These are phyloP conservation scores for Pseudogymnoascus sp. DNA, from an alignment of 2,329 filamentous ascomycete genomes.

Conservation along the genomic window DNA sequence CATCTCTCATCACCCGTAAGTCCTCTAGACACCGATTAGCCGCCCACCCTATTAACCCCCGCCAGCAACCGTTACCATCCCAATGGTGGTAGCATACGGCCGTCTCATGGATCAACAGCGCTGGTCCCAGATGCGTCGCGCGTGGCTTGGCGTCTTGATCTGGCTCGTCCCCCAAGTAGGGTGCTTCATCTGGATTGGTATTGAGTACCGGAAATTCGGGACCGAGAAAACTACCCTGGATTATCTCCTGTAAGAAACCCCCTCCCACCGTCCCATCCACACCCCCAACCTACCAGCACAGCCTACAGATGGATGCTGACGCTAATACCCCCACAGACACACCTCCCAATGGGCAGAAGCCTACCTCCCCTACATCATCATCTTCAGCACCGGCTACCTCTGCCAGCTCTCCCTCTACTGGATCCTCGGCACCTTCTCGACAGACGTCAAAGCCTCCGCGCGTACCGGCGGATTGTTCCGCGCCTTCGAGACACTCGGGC, in stretches of 20 bases:
- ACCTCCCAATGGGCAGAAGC: conserved; percentile 16
- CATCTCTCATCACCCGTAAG: conserved; percentile 28
- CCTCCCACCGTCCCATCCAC: neutral
- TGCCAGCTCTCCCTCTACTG: conserved; percentile 28
- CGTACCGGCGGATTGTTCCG: conserved; percentile 27
- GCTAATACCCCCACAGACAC: neutral
- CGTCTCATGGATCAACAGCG: conserved; percentile 23
- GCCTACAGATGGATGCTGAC: neutral
- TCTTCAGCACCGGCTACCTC: conserved; percentile 17
- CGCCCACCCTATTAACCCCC: conserved; percentile 12
- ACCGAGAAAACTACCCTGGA: conserved; percentile 12
- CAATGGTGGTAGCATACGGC: conserved; percentile 17
- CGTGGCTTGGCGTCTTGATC: conserved; percentile 24
- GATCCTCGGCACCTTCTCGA: conserved; percentile 32
- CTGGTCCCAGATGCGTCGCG: conserved; percentile 25
- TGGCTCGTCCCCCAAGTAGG: conserved; percentile 26
- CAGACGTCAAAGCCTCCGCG: conserved; percentile 28
- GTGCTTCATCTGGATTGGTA: conserved; percentile 30
- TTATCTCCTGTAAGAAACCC: conserved; percentile 12
- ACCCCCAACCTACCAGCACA: neutral
- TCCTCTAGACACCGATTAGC: conserved; percentile 11
- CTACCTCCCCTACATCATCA: conserved; percentile 17
- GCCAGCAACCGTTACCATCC: conserved; percentile 12
- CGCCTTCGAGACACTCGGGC: conserved; percentile 26
- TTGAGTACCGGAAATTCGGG: conserved; percentile 17